A percentile compares a stretch with the other conserved stretches of the same genome.
Conservation (phyloP, 2,329 filamentous ascomycete species). For the Ramularia collo-cygni region DNA sequence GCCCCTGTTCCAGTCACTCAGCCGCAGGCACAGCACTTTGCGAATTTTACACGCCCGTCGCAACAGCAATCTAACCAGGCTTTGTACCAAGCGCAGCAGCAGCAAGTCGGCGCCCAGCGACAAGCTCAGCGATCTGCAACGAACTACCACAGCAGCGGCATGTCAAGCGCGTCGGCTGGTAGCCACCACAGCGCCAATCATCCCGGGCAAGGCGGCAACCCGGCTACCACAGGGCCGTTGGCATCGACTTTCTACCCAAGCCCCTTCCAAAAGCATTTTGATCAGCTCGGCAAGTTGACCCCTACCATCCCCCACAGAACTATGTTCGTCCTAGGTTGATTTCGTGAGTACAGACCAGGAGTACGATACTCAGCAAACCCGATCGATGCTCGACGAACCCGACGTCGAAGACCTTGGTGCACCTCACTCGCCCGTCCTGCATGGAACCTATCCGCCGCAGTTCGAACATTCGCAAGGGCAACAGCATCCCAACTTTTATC, state of each 20-base stretch:
- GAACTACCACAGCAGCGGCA: slow-evolving; percentile 28
- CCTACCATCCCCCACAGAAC: slow-evolving; percentile 48
- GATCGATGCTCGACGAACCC: slow-evolving; percentile 62
- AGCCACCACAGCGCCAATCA: slow-evolving; percentile 17
- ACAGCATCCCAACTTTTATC: slow-evolving; percentile 24
- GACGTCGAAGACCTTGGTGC: slow-evolving; percentile 22
- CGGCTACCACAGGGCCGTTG: slow-evolving; percentile 25
- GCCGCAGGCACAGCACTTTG: slow-evolving; percentile 41
- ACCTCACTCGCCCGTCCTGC: slow-evolving; percentile 18
- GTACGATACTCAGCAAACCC: slow-evolving; percentile 65
- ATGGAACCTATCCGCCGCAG: slow-evolving; percentile 24
- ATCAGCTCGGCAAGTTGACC: slow-evolving; percentile 83
- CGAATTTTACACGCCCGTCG: slow-evolving; percentile 31
- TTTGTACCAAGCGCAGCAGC: slow-evolving; percentile 32
- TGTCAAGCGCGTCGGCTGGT: slow-evolving; percentile 20
- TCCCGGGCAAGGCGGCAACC: slow-evolving; percentile 29
- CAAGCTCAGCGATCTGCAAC: slow-evolving; percentile 15
- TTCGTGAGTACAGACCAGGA: slow-evolving; percentile 78
- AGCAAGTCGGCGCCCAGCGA: slow-evolving; percentile 29
- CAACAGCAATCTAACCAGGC: slow-evolving; percentile 42
- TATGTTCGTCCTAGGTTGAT: slow-evolving; percentile 64
- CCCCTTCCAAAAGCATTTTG: slow-evolving; percentile 88
- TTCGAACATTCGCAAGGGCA: slow-evolving; percentile 17
- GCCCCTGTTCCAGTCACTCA: slow-evolving; percentile 50
- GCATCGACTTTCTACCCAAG: slow-evolving; percentile 66